Base-by-base conservation (phyloP, 176 grass and related monocot species). In the Paspalum notatum region DNA sequence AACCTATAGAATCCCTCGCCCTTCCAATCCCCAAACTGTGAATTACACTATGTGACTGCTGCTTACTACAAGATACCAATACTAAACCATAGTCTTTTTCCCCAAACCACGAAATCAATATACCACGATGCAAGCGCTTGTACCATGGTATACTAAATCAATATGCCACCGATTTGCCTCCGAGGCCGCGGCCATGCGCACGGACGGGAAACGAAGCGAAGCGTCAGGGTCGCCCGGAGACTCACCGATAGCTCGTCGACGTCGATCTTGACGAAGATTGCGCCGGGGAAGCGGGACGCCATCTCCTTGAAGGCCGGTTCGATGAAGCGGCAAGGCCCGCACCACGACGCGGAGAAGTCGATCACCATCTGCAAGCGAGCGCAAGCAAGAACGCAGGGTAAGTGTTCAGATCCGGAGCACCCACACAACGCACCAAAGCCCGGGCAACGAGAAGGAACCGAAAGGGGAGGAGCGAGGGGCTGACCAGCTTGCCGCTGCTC, bases 291-390 rank as follows among this genome's bases (percentile, higher is more conserved):
- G 70, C 60, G 77, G 60, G 62, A 68, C 57, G 92, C 83, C 82
- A 98, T 81, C 37, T 74, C 90, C 86, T 92, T 90, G 87, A 95
- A 92, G 14, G 77, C 74, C 10, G 92, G 95, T 76, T 91, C 84
- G 44, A 98, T 95, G 82, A 87, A 82, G 75, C 86, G 88, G 90
- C 95, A 98, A 4, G 95, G 90, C 47, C 92, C 92, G 68, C 95
- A 95, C 95, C 95, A 95, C 6, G 84, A 79, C 27, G 92, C 92
- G 20, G 88, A 87, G 81, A 98, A 98, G 74, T 98, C 92, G 76
- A 95, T 85, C 74, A 95, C 92, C 83, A 94, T 72, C 90, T 94
- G 73, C 39, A 32, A 32, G 32, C 32, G 32, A 38, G 32, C 87
- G 22, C 62, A 46, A 50, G 58, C 67, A 75, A 27, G 4, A 61